Base-by-base conservation (phyloP, 2,329 filamentous ascomycete species). In the Lachnellula suecica region DNA sequence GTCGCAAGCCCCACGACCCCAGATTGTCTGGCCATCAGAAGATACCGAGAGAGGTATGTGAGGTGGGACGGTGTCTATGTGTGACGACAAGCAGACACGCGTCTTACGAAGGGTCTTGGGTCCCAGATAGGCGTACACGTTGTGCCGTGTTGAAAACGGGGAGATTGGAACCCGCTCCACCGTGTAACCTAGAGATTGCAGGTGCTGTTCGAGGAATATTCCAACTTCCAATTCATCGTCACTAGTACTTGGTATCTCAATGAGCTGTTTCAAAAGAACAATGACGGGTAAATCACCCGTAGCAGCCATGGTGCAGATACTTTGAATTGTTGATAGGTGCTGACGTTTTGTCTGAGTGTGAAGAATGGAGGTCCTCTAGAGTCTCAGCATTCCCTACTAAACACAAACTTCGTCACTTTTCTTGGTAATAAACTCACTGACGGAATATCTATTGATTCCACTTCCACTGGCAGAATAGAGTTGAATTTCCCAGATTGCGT, bases 1-100 rank as follows among this genome's bases (percentile, higher is more conserved):
- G 63, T 84, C 89, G 23, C 89, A 87, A 49, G 78, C 83, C 45
- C 89, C 89, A 25, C 89, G 84, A 9, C 89, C 89, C 31, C 76
- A 79, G 54, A 91, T 87, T 49, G 29, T 34, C 7, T 76, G 8
- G 74, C 58, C 2, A 68, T 59, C 17, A 62, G 58, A 51, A 1
- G 51, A 40, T 57, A 59, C 77, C 15, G 54, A 49, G 41, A 56
- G 53, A 13, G 52, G 40, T 68, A 65, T 9, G 75, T 72, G 80
- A 0, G 79, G 80, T 2, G 80, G 76, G 0, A 79, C 75, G 13
- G 70, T 72, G 59, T 89, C 85, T 56, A 88, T 86, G 64, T 88
- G 85, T 51, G 79, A 84, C 2, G 79, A 79, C 4, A 83, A 59
- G 13, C 83, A 67, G 4, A 79, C 70, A 7, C 72, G 69, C 1